Conservation (phyloP, 108 stramenopile species). For the Skeletonema potamos region DNA sequence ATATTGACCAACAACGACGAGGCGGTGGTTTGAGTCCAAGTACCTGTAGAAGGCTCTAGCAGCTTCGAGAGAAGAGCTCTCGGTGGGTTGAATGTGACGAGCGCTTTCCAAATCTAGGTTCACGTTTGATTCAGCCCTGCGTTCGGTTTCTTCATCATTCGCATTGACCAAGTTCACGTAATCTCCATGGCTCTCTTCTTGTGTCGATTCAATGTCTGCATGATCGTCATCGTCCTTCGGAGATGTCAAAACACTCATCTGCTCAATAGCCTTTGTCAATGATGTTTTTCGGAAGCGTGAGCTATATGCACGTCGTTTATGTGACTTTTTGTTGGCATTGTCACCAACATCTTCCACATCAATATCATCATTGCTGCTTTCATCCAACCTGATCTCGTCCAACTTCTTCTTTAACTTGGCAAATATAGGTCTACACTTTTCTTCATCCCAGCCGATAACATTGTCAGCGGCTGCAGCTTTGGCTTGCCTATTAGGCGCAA, state of each 20-base stretch:
- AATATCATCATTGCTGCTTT: constrained; percentile 3
- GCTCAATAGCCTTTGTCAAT: constrained; percentile 2
- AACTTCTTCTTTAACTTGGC: constrained; percentile 10
- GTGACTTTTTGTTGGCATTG: background rate
- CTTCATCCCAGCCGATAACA: constrained; percentile 19
- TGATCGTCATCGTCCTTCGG: background rate
- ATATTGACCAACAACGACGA: constrained; percentile 15
- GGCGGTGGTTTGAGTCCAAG: constrained; percentile 32
- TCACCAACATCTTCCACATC: background rate
- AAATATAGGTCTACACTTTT: constrained; percentile 6
- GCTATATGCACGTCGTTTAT: constrained; percentile 19
- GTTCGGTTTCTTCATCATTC: background rate
- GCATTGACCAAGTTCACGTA: background rate
- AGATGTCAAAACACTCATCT: constrained; percentile 25
- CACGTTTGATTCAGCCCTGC: background rate
- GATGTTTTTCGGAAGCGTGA: constrained; percentile 15
- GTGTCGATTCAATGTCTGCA: background rate
- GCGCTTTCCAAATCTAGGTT: constrained; percentile 1
- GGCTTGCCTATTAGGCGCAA: background rate
- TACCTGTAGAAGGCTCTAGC: constrained; percentile 36
- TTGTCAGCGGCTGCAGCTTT: background rate
- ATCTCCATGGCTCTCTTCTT: background rate
- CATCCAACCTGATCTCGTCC: constrained; percentile 1
- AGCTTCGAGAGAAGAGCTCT: constrained; percentile 22
- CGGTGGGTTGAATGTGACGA: constrained; percentile 24